These are phyloP conservation scores for Kickxella alabastrina DNA, from an alignment of 192 early-diverging fungal species.

Conservation along the genomic window DNA sequence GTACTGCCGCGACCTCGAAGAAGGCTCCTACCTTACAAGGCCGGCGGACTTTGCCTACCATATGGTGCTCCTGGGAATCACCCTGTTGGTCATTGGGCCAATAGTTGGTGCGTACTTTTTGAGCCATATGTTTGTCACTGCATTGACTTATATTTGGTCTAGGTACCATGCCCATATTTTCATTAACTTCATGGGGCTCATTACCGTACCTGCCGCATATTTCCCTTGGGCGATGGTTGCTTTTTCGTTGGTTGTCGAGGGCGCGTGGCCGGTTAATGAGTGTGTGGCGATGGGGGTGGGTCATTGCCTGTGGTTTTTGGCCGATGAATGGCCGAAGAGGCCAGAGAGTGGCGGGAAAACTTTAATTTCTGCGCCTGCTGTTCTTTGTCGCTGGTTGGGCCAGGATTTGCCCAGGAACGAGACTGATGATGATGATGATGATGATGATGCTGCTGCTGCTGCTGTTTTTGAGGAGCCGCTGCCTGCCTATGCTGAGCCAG, in stretches of 20 bases:
- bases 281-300: constrained; percentile 81
- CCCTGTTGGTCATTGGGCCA: constrained; percentile 51
- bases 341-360: constrained; percentile 51
- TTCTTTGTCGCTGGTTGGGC: constrained; percentile 28
- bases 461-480: background rate
- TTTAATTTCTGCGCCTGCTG: constrained; percentile 19
- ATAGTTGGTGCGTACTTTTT: constrained; percentile 67
- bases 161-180: constrained; percentile 85
- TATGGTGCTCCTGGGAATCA: constrained; percentile 61
- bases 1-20: constrained; percentile 90
- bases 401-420: constrained; percentile 19
- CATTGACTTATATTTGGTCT: constrained; percentile 96
- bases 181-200: constrained; percentile 87
- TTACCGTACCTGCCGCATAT: constrained; percentile 87
- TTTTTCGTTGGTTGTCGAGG: constrained; percentile 73
- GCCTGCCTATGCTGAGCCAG: background rate
- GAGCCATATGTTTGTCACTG: constrained; percentile 74
- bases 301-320: constrained; percentile 93
- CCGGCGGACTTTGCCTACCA: constrained; percentile 94
- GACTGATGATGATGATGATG: background rate
- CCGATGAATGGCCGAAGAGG: constrained; percentile 86
- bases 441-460: background rate
- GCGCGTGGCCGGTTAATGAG: constrained; percentile 72
- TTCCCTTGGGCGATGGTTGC: constrained; percentile 88
- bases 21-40: constrained; percentile 84